A percentile compares a stretch with the other conserved stretches of the same genome.
Conservation (phyloP, 208 protist species). For the Dictyostelium gargantuum region DNA sequence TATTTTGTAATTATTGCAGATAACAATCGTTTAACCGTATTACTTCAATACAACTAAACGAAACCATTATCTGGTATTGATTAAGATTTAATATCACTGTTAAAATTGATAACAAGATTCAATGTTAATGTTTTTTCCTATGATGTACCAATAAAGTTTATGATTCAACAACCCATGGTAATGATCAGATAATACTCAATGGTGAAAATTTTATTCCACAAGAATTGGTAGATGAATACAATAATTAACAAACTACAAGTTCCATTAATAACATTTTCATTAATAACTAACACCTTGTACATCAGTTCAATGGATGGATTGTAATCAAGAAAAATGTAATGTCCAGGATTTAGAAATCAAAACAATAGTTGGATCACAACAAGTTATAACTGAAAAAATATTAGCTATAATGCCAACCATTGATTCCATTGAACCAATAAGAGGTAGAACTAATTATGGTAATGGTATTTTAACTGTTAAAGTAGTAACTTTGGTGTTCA, state of each 20-base stretch:
- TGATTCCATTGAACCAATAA: not conserved
- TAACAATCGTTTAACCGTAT: not conserved
- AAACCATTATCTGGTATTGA: not conserved
- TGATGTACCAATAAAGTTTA: not conserved
- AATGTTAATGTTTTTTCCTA: not conserved
- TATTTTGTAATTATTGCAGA: not conserved
- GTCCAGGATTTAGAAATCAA: not conserved
- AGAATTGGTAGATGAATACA: not conserved
- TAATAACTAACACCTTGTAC: not conserved
- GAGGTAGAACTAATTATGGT: not conserved
- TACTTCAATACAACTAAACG: not conserved
- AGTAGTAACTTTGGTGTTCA: not conserved
- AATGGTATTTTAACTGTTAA: not conserved
- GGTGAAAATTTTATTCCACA: conserved; percentile 19
- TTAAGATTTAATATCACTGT: not conserved
- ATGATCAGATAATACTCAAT: not conserved
- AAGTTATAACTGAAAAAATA: not conserved
- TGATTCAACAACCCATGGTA: not conserved
- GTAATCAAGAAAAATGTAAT: not conserved
- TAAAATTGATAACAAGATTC: not conserved
- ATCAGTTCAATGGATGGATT: not conserved
- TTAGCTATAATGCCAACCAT: not conserved
- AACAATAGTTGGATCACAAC: not conserved
- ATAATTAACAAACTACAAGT: too few relatives aligned
- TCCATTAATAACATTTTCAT: not conserved